Conservation (phyloP, 352 stramenopile species). For the Globisporangium paroecandrum region DNA sequence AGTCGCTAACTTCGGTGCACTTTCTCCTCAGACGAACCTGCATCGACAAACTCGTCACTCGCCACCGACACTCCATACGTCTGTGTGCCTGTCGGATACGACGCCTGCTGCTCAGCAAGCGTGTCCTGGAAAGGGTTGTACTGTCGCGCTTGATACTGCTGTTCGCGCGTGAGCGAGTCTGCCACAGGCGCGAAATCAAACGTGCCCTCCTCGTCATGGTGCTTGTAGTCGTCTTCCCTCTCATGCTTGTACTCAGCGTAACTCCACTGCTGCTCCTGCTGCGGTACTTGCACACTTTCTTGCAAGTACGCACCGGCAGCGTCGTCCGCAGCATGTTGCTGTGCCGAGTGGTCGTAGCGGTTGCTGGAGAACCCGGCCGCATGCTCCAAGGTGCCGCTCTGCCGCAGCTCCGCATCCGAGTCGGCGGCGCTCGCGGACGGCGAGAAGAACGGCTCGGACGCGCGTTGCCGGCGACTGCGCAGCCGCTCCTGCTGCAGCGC, state of each 20-base stretch:
- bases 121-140: constrained; percentile 8
- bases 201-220: constrained; percentile 15
- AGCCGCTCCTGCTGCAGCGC: constrained; percentile 44
- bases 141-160: background rate
- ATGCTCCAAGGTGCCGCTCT: constrained; percentile 8
- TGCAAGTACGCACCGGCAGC: background rate
- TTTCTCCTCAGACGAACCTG: constrained; percentile 32
- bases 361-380: constrained; percentile 10
- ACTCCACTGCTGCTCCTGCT: constrained; percentile 5
- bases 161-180: constrained; percentile 24
- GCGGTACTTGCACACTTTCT: background rate
- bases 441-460: constrained; percentile 18
- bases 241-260: background rate
- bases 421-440: constrained; percentile 2
- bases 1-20: background rate
- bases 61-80: constrained; percentile 19
- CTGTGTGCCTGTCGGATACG: constrained; percentile 12
- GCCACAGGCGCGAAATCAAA: constrained; percentile 36
- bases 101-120: constrained; percentile 1
- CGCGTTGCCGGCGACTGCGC: constrained; percentile 19
- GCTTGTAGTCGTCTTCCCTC: background rate
- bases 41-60: constrained; percentile 70
- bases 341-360: constrained; percentile 8
- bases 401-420: constrained; percentile 9
- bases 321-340: background rate